These are phyloP conservation scores for Platanthera guangdongensis DNA, from an alignment of 106 monocot genomes.

Conservation along the genomic window DNA sequence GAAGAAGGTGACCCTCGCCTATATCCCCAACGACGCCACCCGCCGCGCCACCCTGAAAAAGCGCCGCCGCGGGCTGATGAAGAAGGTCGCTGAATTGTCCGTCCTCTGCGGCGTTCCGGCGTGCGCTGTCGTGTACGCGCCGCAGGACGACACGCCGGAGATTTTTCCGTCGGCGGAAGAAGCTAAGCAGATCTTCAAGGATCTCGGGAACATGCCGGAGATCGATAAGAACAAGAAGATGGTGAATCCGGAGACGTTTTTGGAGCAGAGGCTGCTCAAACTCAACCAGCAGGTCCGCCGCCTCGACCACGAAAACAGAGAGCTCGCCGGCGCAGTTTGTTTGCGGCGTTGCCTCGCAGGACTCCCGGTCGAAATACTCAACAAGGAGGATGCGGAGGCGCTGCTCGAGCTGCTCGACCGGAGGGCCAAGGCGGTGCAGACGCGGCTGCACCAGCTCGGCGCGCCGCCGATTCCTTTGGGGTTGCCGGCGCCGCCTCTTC, in stretches of 20 bases:
- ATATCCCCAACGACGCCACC: slow-evolving; percentile 6
- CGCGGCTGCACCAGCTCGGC: neutral
- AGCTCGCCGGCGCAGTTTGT: neutral
- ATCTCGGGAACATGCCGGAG: neutral
- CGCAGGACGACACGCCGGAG: neutral
- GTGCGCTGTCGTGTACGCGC: neutral
- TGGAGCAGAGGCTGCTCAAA: neutral
- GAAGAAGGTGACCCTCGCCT: slow-evolving; percentile 7
- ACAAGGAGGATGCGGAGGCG: neutral
- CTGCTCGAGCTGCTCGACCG: neutral
- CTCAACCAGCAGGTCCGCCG: neutral
- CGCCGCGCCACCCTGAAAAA: slow-evolving; percentile 12
- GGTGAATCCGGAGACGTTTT: neutral
- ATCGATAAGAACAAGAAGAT: neutral
- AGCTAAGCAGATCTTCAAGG: neutral
- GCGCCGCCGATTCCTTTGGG: neutral
- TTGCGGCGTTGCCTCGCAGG: neutral
- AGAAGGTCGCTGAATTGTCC: slow-evolving; percentile 10
- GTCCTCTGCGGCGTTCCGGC: slow-evolving; percentile 4
- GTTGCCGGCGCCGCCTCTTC: neutral
- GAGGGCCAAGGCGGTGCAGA: neutral
- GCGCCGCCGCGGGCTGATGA: slow-evolving; percentile 11
- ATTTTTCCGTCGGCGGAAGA: neutral
- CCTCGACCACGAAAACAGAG: neutral
- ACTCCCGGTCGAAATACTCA: neutral